These are phyloP conservation scores for Amoebophrya sp. DNA, from an alignment of 169 alveolate species.

Conservation along the genomic window DNA sequence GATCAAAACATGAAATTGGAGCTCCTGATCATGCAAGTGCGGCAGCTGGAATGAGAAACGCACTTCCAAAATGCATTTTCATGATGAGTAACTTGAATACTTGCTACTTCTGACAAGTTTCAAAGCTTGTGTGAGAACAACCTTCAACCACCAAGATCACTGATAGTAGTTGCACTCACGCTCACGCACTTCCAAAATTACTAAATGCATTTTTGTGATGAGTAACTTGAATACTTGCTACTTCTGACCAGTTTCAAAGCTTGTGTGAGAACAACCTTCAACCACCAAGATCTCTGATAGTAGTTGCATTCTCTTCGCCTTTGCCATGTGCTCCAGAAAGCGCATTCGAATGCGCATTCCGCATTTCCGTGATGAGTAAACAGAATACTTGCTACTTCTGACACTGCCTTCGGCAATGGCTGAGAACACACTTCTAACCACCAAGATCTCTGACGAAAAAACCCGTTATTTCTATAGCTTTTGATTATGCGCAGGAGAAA, in stretches of 20 bases:
- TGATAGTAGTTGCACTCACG: not conserved
- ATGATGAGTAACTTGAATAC: not conserved
- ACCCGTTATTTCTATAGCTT: too few relatives aligned
- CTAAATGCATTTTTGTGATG: not conserved
- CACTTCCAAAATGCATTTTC: too few relatives aligned
- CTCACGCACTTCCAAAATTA: too few relatives aligned
- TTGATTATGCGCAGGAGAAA: too few relatives aligned
- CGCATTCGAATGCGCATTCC: not conserved
- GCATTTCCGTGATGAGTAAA: not conserved
- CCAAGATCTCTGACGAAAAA: slow-evolving; percentile 26
- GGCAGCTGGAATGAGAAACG: too few relatives aligned
- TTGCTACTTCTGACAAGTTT: slow-evolving; percentile 7
- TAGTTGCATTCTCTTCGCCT: not conserved
- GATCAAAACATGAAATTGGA: too few relatives aligned
- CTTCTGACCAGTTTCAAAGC: not conserved
- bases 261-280: not conserved
- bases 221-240: slow-evolving; percentile 7
- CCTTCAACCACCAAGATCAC: slow-evolving; percentile 2
- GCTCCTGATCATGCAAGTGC: too few relatives aligned
- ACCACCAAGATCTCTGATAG: slow-evolving; percentile 25
- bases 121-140: not conserved
- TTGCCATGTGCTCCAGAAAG: too few relatives aligned
- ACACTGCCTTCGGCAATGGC: not conserved
- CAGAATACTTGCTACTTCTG: slow-evolving; percentile 27
- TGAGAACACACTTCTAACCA: not conserved